Percentiles rank a stretch among this genome's conserved stretches.
These are phyloP conservation scores for Diaporthe capsici DNA, from an alignment of 2,329 filamentous ascomycete genomes.

Conservation along the genomic window DNA sequence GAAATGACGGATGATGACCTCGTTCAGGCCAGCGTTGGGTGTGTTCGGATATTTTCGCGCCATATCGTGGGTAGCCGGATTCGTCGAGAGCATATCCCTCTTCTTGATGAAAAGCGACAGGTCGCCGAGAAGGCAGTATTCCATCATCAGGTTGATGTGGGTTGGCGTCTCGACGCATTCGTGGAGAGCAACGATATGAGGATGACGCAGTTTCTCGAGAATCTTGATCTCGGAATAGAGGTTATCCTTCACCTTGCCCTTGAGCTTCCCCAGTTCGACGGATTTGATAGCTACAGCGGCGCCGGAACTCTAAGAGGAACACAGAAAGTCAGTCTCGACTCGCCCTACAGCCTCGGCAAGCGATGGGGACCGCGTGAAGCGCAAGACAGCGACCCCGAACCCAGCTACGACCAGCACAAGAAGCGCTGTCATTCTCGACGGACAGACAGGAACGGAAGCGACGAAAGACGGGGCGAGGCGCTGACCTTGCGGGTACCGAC, in stretches of 20 bases:
- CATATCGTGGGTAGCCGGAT: constrained; percentile 89
- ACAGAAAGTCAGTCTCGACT: constrained; percentile 38
- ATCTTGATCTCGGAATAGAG: constrained; percentile 96
- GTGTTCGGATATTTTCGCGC: constrained; percentile 93
- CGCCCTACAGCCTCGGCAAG: constrained; percentile 25
- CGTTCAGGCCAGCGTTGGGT: constrained; percentile 87
- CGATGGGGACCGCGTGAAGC: not conserved
- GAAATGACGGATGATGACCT: constrained; percentile 97
- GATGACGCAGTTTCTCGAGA: constrained; percentile 91
- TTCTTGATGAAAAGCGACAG: constrained; percentile 97
- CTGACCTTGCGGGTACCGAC: constrained; percentile 87
- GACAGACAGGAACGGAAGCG: not conserved
- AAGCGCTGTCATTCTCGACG: not conserved
- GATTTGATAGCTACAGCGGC: constrained; percentile 96
- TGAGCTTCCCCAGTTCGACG: constrained; percentile 90
- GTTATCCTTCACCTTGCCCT: constrained; percentile 97
- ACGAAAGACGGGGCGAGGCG: constrained; percentile 37
- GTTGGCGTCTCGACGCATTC: constrained; percentile 90
- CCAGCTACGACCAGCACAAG: not conserved
- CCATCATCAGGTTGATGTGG: constrained; percentile 98
- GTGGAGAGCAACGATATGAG: constrained; percentile 96
- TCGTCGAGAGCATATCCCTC: constrained; percentile 82
- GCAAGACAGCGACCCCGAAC: not conserved
- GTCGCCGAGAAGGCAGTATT: constrained; percentile 97
- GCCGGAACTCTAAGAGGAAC: constrained; percentile 74